Base-by-base conservation (phyloP, 139 green algal genomes). In the Volvox reticuliferus region DNA sequence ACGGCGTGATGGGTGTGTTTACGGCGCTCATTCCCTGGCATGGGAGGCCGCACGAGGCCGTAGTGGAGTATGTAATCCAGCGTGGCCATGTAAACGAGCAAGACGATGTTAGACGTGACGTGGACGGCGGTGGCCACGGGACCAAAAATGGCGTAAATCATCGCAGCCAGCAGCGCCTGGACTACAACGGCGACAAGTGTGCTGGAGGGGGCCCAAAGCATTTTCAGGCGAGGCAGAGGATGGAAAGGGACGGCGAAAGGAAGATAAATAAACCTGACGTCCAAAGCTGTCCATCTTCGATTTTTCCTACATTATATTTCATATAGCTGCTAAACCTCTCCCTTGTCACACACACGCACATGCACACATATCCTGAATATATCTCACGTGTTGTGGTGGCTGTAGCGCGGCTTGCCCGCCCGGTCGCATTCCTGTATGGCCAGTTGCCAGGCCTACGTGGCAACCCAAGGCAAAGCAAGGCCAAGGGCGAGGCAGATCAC, bases 51-150 rank as follows among this genome's bases (percentile, higher is more conserved):
- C 12, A 5, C 32, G 32, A 89, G 85, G 36, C 85, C 85, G 44
- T 89, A 89, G 28, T 89, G 85, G 36, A 89, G 68, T 28, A 73
- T n/a, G 69, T 89, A 89, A 37, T 89, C 85, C 1, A 89, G 20
- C 0, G 50, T 61, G 37, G 85, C 28, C 69, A 89, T 82, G 85
- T 82, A 73, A 0, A 50, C 32, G 3, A 82, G 26, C 0, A 89
- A 6, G 14, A 82, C 30, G 69, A 26, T 44, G 33, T 14, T 37
- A 1, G 22, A 24, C 19, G 22, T 71, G 14, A 75, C 1, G 69
- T 89, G 85, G 12, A 82, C 35, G 28, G 69, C 69, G 13, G 85
- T 30, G 12, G 69, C 69, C 28, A 55, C 19, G 3, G 85, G 85
- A 1, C 85, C 85, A 35, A 89, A 71, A 12, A 71, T 44, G 33